Base-by-base conservation (phyloP, 768 basidiomycete species). In the Mycena olivaceomarginata region DNA sequence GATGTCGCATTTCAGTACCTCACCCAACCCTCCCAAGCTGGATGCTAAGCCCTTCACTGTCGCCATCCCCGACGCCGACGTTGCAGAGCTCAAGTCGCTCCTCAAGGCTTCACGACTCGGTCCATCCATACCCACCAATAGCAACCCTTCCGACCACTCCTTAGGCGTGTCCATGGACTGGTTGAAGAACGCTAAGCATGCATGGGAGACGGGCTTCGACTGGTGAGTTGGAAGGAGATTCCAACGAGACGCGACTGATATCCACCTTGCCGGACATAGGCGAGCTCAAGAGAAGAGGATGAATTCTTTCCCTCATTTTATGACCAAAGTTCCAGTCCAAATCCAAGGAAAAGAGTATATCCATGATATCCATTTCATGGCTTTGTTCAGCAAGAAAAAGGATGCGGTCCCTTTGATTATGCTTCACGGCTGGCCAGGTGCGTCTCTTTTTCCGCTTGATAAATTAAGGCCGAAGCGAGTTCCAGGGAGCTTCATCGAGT, bases 341-440 rank as follows among this genome's bases (percentile, higher is more conserved):
- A 70, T 70, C 43, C n/a, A 45, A 70, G 68, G 68, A 45, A 70
- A 70, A 60, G 68, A 70, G 68, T 70, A 70, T 70, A 70, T 70
- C 68, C 68, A 70, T 70, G 68, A 70, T 18, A 70, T 70, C 13
- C 68, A 70, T 70, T 70, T 60, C 57, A 60, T 70, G 68, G 68
- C 68, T 43, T 46, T 70, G 57, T 70, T 70, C 68, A 70, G 68
- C 68, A 70, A 70, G 68, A 70, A 60, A 53, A 70, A 70, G 68
- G 68, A 70, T 31, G 68, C 68, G 22, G 68, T 60, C 56, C 67
- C 67, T 69, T 41, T 69, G 67, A 69, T 69, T 39, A 57, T 69
- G 67, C 67, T 69, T 25, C 68, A 70, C 56, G 68, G 68, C 68
- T 70, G 68, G 68, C 68, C 68, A 70, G 68, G 68, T 70, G 40